Evolutionary conservation across 371 early-diverging fungal species (phyloP), one percentile per base, ranked within the genome.

Genomic region (Globomyces sp.): DNA sequence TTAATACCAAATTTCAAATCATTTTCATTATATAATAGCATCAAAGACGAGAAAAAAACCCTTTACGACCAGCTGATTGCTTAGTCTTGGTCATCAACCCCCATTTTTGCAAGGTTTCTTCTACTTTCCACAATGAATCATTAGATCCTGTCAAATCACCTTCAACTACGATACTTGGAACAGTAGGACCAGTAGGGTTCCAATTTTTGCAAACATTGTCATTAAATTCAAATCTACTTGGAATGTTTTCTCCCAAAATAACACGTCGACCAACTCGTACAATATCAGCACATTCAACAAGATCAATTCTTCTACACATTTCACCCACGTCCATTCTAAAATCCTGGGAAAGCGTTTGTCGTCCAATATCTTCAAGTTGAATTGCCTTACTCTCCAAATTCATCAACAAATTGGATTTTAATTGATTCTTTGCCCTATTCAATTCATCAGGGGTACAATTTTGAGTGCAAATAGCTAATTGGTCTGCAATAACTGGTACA

Each of bases 291-390:
- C 78, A 72, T 48, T 86, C 83, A 2, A 94, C 85, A 43, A 77
- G 71, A 58, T 92, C 92, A 63, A 94, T 90, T 34, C 86, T 78
- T 13, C 74, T 67, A 62, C 89, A 81, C 89, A 95, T 90, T 57
- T 90, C 91, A 48, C 81, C 82, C 6, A 90, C 89, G 0, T 85
- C 79, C 0, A 93, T 79, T 74, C 92, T 89, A 63, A 83, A 75
- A 2, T 89, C 91, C 68, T 88, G 85, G 0, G 60, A 85, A 73
- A 93, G 89, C 3, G 94, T 86, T 77, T 98, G 97, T 64, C 95
- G 84, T 24, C 94, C 96, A 45, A 98, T 72, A 75, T 98, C 98
- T 75, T 96, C 98, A 2, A 96, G 81, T 76, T 94, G 90, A 0
- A 96, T 92, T 84, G 91, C 84, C 57, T 93, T 85, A 71, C 87